Evolutionary conservation across 108 stramenopile species (phyloP), one percentile per base, ranked within the genome.

Genomic region (Craspedostauros australis): DNA sequence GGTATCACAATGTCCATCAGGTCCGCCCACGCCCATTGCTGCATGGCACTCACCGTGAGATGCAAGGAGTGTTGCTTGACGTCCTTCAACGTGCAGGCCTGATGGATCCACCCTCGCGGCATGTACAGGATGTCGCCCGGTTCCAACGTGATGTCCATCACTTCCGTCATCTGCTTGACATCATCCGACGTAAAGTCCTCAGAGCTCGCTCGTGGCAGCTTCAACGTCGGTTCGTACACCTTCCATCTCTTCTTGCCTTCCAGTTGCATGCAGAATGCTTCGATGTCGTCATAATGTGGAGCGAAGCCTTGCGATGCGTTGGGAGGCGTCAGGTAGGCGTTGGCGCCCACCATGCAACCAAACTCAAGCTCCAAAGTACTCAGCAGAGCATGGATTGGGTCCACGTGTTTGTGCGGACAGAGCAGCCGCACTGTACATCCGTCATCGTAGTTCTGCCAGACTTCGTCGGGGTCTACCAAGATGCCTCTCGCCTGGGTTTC

Each of bases 221-320:
- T 75, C 20, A 65, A 55, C 9, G 71, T 40, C 3, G 88, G 88
- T 14, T 65, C 55, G 55, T 95, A 95, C 6, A 96, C 93, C 48
- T 91, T 88, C 95, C 96, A 97, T 46, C 85, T 71, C 51, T 96
- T 97, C 16, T 38, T 62, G 7, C 96, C 98, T 62, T 96, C 89
- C 29, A 94, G 57, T 63, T 98, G 90, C 15, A 97, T 32, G 26
- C 94, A 79, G 66, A 96, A 98, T 4, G 94, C 96, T 63, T 97
- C 96, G 53, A 98, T 95, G 59, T 99, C 96, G 64, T 99, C 98
- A 54, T 95, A 99, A 64, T 99, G 98, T 0, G 98, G 96, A 5
- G 98, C 96, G 70, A 99, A 99, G 6, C 98, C 98, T 64, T 97
- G 96, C n/a, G 84, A 79, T 6, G 73, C 67, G 4, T 60, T 46